Evolutionary conservation across 2,329 filamentous ascomycete species (phyloP).

Genomic region (Epichloe gansuensis): DNA sequence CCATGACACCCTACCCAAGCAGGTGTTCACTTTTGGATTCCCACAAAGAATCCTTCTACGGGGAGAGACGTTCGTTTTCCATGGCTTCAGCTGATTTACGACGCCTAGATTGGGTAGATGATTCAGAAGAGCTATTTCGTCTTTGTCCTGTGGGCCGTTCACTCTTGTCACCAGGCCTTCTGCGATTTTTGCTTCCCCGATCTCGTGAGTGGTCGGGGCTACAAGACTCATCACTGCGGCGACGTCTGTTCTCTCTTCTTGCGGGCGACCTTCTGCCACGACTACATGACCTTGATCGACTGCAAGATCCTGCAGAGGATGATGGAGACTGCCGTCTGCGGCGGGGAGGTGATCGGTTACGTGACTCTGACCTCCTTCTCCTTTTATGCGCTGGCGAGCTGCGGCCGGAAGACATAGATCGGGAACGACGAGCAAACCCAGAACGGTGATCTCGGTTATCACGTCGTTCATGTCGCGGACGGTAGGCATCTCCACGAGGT

Average conservation of each 20-base stretch:
- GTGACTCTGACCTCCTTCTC: slow-evolving; percentile 35
- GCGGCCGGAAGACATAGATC: slow-evolving; percentile 24
- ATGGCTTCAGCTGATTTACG: slow-evolving; percentile 45
- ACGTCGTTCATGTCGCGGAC: slow-evolving; percentile 12
- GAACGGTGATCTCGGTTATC: slow-evolving; percentile 12
- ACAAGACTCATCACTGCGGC: slow-evolving; percentile 1
- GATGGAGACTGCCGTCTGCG: slow-evolving; percentile 23
- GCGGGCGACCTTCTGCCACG: slow-evolving; percentile 11
- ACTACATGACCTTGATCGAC: slow-evolving; percentile 20
- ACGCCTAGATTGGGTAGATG: slow-evolving; percentile 35
- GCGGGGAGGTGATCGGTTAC: slow-evolving; percentile 32
- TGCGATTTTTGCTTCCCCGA: not conserved
- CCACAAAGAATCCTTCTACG: slow-evolving; percentile 1
- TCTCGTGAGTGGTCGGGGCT: slow-evolving; percentile 2
- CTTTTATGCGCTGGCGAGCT: slow-evolving; percentile 35
- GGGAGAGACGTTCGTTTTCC: slow-evolving; percentile 18
- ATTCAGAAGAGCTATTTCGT: slow-evolving; percentile 38
- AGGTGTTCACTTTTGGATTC: not conserved
- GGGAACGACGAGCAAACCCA: slow-evolving; percentile 15
- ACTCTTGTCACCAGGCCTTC: slow-evolving; percentile 1
- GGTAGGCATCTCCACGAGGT: slow-evolving; percentile 17
- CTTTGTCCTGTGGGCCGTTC: slow-evolving; percentile 20
- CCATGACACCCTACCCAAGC: not conserved
- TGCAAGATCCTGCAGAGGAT: slow-evolving; percentile 30
- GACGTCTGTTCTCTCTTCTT: slow-evolving; percentile 4